These are phyloP conservation scores for Neonectria hederae DNA, from an alignment of 2,329 filamentous ascomycete genomes.

Conservation along the genomic window DNA sequence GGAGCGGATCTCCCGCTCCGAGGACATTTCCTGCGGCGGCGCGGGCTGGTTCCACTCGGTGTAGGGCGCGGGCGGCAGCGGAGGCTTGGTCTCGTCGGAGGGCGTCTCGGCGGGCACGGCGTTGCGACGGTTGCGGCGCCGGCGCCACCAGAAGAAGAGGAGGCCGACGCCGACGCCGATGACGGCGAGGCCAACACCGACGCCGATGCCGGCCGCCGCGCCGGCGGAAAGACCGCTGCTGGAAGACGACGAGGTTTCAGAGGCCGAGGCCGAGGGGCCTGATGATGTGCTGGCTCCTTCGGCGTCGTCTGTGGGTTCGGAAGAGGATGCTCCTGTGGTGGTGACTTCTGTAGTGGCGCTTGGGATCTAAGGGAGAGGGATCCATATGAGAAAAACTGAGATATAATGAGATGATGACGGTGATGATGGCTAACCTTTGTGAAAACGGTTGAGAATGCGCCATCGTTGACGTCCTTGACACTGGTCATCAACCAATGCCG, in stretches of 20 bases:
- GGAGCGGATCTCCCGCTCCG: neutral
- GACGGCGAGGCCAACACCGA: conserved; percentile 42
- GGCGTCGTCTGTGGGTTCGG: neutral
- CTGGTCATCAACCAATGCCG: conserved; percentile 50
- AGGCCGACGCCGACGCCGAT: conserved; percentile 34
- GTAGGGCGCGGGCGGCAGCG: neutral
- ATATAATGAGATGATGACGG: neutral
- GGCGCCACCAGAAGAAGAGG: conserved; percentile 44
- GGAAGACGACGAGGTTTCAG: neutral
- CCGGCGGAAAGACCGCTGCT: conserved; percentile 40
- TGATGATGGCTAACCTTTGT: conserved; percentile 37
- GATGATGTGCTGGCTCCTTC: conserved; percentile 17
- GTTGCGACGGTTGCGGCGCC: conserved; percentile 1
- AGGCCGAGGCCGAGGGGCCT: conserved; percentile 2
- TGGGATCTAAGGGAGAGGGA: conserved; percentile 4
- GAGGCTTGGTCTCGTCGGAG: neutral
- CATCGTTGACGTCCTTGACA: conserved; percentile 42
- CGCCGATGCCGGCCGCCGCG: conserved; percentile 44
- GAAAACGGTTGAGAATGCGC: conserved; percentile 47
- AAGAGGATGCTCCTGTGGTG: conserved; percentile 11
- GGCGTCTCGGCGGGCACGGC: neutral
- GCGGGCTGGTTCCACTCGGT: neutral
- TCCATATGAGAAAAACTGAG: neutral
- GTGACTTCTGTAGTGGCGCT: conserved; percentile 16
- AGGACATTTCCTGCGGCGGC: conserved; percentile 21